Evolutionary conservation across 306 rosid species (phyloP), one percentile per base, ranked within the genome.

Genomic region (Citrullus amarus): DNA sequence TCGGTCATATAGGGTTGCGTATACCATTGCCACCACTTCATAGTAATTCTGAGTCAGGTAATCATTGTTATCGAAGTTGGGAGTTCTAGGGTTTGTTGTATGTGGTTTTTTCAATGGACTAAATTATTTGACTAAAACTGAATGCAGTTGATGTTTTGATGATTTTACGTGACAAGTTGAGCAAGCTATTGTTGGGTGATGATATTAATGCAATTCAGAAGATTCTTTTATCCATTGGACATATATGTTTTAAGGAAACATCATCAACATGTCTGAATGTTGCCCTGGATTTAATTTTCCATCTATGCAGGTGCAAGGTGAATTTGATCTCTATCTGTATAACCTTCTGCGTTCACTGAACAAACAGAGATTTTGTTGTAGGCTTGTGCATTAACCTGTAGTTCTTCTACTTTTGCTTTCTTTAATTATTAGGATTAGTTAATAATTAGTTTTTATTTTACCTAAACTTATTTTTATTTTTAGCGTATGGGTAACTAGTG

Each of bases 1-100:
- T 94, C 30, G 98, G 98, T 80, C 98, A 94, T 84, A 87, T 94
- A 83, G 98, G 96, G 77, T 81, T 94, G 81, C 86, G 91, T 70
- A 78, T 80, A 82, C 82, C 96, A 36, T 86, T 94, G 86, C 98
- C 98, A 58, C 81, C 85, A 74, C 78, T 91, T 74, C 43, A 20
- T 85, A 78, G 59, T 81, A 90, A 83, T 79, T 92, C 96, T 75
- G 79, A 59, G 85, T 78, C 96, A 79, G 95, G 98, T 90, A 83
- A 76, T 41, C 39, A 41, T 39, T 79, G 73, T 79, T 76, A 22
- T 44, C 76, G 76, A 56, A 51, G 77, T 69, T 82, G 75, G 78
- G 41, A 68, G 36, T 73, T 76, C 13, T 6, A 41, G 50, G 41
- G 28, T 44, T 67, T 67, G 16, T 77, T 30, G 63, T 22, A 61